phyloP scores from a whole-genome alignment of 371 early-diverging fungal genomes.

The Umbelopsis sp. region DNA sequence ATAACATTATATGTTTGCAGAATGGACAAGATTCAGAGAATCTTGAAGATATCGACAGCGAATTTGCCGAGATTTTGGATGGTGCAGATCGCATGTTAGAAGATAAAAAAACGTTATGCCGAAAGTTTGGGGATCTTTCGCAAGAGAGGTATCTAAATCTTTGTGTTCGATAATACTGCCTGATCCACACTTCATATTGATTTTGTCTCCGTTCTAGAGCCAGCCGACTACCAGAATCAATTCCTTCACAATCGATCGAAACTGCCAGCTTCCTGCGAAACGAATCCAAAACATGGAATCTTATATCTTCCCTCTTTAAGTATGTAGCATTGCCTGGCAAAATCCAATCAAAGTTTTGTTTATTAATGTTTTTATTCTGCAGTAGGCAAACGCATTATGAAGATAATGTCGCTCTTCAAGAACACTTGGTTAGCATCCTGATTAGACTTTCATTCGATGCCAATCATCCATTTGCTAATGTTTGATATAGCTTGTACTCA shows the following conservation, averaged over 20 bases:
- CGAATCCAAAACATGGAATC: not conserved
- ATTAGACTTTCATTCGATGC: no score
- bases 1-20: not conserved
- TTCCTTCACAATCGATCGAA: not conserved
- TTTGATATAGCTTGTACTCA: not conserved
- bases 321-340: not conserved
- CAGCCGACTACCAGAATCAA: not conserved
- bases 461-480: no score
- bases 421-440: not conserved
- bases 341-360: no score
- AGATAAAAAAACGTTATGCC: not conserved
- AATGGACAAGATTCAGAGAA: not conserved
- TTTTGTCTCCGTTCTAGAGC: not conserved
- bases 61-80: slow-evolving; percentile 14
- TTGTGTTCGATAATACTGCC: not conserved
- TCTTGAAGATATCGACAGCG: slow-evolving; percentile 16
- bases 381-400: not conserved
- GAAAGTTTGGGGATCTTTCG: not conserved
- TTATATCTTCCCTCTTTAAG: slow-evolving; percentile 4
- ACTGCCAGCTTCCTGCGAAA: not conserved
- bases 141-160: not conserved
- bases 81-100: not conserved
- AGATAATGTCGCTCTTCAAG: not conserved
- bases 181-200: no score
- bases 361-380: not conserved